Evolutionary conservation across 2,329 filamentous ascomycete genomes (phyloP).

Genomic region (Oidium heveae): DNA sequence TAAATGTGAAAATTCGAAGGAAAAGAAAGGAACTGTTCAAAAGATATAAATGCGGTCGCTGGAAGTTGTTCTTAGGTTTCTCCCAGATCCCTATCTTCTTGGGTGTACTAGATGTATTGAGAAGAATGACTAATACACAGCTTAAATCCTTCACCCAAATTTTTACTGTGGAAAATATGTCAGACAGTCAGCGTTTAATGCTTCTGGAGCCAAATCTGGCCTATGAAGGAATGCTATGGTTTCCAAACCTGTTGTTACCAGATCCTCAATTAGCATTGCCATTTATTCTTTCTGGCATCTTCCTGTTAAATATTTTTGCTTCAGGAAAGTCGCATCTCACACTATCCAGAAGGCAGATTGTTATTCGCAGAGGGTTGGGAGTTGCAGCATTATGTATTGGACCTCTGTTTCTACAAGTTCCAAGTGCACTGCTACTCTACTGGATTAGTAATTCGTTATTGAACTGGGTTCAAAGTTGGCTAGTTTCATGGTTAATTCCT

Average conservation of each 20-base stretch:
- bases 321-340: slow-evolving; percentile 1
- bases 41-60: slow-evolving; percentile 14
- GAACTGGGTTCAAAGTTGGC: slow-evolving; percentile 17
- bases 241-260: slow-evolving; percentile 26
- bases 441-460: slow-evolving; percentile 22
- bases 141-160: background rate
- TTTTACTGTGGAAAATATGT: background rate
- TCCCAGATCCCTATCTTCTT: slow-evolving; percentile 22
- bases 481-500: slow-evolving; percentile 18
- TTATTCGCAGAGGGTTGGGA: slow-evolving; percentile 13
- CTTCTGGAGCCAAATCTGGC: slow-evolving; percentile 16
- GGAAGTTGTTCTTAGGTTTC: slow-evolving; percentile 14
- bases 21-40: slow-evolving; percentile 13
- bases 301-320: slow-evolving; percentile 21
- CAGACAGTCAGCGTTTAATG: background rate
- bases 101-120: slow-evolving; percentile 20
- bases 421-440: slow-evolving; percentile 21
- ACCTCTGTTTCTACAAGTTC: slow-evolving; percentile 16
- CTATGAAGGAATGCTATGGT: slow-evolving; percentile 34
- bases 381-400: slow-evolving; percentile 18
- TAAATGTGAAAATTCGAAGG: slow-evolving; percentile 7
- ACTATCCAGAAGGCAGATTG: slow-evolving; percentile 7
- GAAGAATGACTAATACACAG: slow-evolving; percentile 20
- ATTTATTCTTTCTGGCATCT: slow-evolving; percentile 20
- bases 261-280: slow-evolving; percentile 26